Evolutionary conservation across 83 land plant genomes (phyloP), one percentile per base, ranked within the genome.

Genomic region (Thuja plicata): DNA sequence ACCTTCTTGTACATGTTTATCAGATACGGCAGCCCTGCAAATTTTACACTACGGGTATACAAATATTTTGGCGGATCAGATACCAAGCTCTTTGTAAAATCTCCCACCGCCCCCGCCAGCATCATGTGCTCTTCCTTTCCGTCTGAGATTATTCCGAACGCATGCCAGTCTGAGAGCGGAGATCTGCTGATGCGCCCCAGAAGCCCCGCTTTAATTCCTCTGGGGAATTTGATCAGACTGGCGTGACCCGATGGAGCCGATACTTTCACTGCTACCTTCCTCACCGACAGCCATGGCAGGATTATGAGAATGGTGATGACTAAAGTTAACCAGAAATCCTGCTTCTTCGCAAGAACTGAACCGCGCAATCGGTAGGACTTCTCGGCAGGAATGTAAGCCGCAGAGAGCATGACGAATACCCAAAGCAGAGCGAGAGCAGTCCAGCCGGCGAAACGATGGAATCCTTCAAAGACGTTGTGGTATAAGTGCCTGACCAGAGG

Each of bases 121-220:
- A 95, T 92, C 92, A 91, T 94, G 95, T 95, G 94, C 46, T 87
- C 91, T 1, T 77, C 86, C 30, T 88, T 88, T 15, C 91, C 92
- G 86, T 94, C 93, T 8, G 94, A 95, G 6, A 94, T 92, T 46
- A 94, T 94, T 5, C 96, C 95, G 71, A 95, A 94, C 9, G 95
- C 94, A 32, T 95, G 96, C 96, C 96, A 95, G 16, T 94, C 96
- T 3, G 93, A 92, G 3, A 95, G 84, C 1, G 96, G 96, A 0
- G 50, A 46, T 46, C 50, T 46, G 50, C 50, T 46, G 0, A 46
- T 46, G 50, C 50, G 50, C 10, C 50, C 50, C 1, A 46, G 50
- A 46, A 46, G 50, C 10, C 50, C 50, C 10, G 50, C 50, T 46
- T 46, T 46, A 0, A 46, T 8, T 46, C 50, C 50, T 9, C 50